Evolutionary conservation across 179 eudicot genomes (phyloP).

Genomic region (Silene noctiflora): DNA sequence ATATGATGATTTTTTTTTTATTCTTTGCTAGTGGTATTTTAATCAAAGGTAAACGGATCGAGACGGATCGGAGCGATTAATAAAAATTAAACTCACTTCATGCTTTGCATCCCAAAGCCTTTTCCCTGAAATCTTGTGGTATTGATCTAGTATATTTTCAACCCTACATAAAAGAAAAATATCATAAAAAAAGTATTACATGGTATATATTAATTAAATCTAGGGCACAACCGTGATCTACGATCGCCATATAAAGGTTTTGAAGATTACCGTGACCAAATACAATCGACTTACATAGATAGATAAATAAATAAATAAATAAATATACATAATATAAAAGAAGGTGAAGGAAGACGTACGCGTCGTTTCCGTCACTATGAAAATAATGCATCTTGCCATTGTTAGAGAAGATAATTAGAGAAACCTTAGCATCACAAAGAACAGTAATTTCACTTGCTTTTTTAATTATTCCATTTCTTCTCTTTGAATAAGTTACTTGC

Average conservation of each 20-base stretch:
- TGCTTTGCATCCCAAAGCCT: constrained; percentile 89
- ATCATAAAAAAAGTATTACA: background rate
- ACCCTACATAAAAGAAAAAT: constrained; percentile 29
- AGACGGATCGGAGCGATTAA: background rate
- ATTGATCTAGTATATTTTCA: constrained; percentile 50
- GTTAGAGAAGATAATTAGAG: constrained; percentile 52
- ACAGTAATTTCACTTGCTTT: constrained; percentile 68
- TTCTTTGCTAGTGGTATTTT: too few species aligned
- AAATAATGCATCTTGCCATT: constrained; percentile 59
- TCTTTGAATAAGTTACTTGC: constrained; percentile 71
- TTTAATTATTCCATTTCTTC: constrained; percentile 57
- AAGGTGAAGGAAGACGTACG: constrained; percentile 29
- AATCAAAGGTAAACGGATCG: background rate
- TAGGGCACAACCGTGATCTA: too few species aligned
- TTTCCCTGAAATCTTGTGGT: constrained; percentile 49
- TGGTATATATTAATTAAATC: background rate
- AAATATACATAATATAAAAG: too few species aligned
- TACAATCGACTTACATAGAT: too few species aligned
- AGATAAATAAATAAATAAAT: background rate
- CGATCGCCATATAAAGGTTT: too few species aligned
- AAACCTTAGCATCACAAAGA: constrained; percentile 70
- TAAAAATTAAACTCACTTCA: constrained; percentile 44
- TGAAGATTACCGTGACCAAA: too few species aligned
- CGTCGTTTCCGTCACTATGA: constrained; percentile 42
- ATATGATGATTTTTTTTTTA: too few species aligned